phyloP scores from a whole-genome alignment of 352 stramenopile species.

The Phytophthora lateralis region DNA sequence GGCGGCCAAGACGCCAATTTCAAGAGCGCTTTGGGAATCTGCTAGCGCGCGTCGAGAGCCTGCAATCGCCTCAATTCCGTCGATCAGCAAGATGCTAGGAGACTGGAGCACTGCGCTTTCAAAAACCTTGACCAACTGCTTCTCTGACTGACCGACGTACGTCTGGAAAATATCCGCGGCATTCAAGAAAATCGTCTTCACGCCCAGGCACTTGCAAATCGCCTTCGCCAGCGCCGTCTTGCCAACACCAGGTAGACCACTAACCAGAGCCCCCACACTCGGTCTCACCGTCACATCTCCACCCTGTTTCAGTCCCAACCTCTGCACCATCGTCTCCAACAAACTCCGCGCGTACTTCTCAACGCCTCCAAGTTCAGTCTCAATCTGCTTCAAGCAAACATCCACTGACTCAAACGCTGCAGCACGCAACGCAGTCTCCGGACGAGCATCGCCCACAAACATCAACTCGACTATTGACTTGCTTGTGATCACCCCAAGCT shows the following conservation, averaged over 20 bases:
- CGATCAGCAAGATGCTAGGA: slow-evolving; percentile 81
- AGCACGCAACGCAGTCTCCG: neutral
- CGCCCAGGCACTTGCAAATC: slow-evolving; percentile 43
- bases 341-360: slow-evolving; percentile 40
- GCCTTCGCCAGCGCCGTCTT: slow-evolving; percentile 67
- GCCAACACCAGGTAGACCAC: slow-evolving; percentile 70
- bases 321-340: slow-evolving; percentile 45
- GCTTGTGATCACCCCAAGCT: slow-evolving; percentile 32
- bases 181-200: slow-evolving; percentile 58
- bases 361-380: slow-evolving; percentile 46
- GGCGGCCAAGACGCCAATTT: slow-evolving; percentile 81
- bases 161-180: slow-evolving; percentile 96
- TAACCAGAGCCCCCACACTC: slow-evolving; percentile 67
- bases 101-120: slow-evolving; percentile 47
- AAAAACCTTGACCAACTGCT: slow-evolving; percentile 66
- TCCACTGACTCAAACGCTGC: slow-evolving; percentile 31
- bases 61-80: slow-evolving; percentile 92
- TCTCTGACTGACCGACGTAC: slow-evolving; percentile 91
- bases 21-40: slow-evolving; percentile 65
- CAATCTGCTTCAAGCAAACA: slow-evolving; percentile 39
- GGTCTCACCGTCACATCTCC: slow-evolving; percentile 12
- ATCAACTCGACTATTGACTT: slow-evolving; percentile 34
- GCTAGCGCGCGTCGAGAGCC: slow-evolving; percentile 57
- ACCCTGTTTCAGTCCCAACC: slow-evolving; percentile 18
- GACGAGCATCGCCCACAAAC: slow-evolving; percentile 28